Conservation (phyloP, 2,329 filamentous ascomycete species). For the Fusarium bactridioides region DNA sequence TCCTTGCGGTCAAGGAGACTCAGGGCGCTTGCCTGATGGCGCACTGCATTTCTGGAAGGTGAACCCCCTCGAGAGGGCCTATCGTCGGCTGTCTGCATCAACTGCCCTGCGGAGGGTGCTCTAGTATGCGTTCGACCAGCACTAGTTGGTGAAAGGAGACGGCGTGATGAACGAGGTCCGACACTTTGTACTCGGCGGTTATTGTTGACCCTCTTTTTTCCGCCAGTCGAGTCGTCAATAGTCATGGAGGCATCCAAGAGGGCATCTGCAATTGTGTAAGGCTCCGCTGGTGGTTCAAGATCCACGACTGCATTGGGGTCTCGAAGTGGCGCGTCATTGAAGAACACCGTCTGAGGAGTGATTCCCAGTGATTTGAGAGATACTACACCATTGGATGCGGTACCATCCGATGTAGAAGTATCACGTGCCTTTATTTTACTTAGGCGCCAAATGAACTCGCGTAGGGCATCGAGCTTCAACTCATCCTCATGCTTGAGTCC, state of each 20-base stretch:
- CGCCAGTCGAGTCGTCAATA: slow-evolving; percentile 73
- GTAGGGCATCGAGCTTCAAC: slow-evolving; percentile 82
- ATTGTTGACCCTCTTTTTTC: slow-evolving; percentile 59
- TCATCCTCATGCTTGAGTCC: slow-evolving; percentile 87
- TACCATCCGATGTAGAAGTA: slow-evolving; percentile 46
- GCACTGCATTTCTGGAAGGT: slow-evolving; percentile 57
- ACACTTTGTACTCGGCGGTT: slow-evolving; percentile 57
- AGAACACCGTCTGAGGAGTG: slow-evolving; percentile 88
- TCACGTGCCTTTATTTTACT: slow-evolving; percentile 74
- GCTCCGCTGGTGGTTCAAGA: slow-evolving; percentile 48
- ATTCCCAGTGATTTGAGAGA: slow-evolving; percentile 78
- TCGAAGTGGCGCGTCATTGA: slow-evolving; percentile 75
- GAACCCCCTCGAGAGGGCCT: slow-evolving; percentile 52
- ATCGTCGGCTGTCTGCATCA: slow-evolving; percentile 44
- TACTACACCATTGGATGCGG: slow-evolving; percentile 59
- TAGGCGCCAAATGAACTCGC: slow-evolving; percentile 91
- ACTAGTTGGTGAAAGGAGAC: slow-evolving; percentile 44
- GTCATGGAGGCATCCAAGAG: slow-evolving; percentile 90
- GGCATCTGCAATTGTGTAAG: slow-evolving; percentile 88
- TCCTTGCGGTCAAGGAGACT: slow-evolving; percentile 67
- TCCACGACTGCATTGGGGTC: slow-evolving; percentile 47
- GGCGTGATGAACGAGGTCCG: slow-evolving; percentile 43
- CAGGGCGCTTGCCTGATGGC: slow-evolving; percentile 66
- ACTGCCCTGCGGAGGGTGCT: slow-evolving; percentile 44
- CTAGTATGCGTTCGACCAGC: slow-evolving; percentile 49